Base-by-base conservation (phyloP, 352 stramenopile genomes). In the Globisporangium mamillatum region DNA sequence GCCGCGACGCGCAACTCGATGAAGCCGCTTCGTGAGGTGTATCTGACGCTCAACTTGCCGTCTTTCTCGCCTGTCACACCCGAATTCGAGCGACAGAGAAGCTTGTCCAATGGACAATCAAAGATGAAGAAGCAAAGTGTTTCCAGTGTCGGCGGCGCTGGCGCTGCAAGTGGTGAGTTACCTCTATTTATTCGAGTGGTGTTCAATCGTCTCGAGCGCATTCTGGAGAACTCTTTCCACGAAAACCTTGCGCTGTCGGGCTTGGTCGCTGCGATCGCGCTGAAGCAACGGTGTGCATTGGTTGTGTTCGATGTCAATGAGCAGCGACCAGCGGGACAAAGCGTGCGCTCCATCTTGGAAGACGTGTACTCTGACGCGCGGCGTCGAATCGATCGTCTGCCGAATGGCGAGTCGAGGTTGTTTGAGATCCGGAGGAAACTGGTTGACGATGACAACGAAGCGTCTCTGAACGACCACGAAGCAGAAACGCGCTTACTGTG, bases 181-280 rank as follows among this genome's bases (percentile, higher is more conserved):
- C 72, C 83, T 25, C 59, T 86, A n/a, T 93, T 95, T 20, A 57
- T 92, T 22, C 82, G 80, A n/a, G 82, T 94, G 62, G 77, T 94
- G 56, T 64, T 96, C 57, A 91, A 81, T 63, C 85, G 87, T 25
- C 68, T 92, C 6, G 86, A 94, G 67, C 76, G 87, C 9, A 67
- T 94, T 27, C 67, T 96, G 52, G 85, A 94, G 65, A 93, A 89
- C 72, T 93, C 86, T 5, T 90, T 96, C 50, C 75, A 92, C 5
- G 88, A 94, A 66, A 96, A 94, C 46, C 60, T 96, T 18, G 85
- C 88, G 20, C 69, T 96, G 1, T 96, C 88, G 3, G 88, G 88
- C 4, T 59, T 96, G 41, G 76, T 96, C 25, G 88, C 84, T 25
- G 74, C 77, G n/a, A 69, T 96, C 1, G 86, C 88, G 1, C 79